phyloP scores from a whole-genome alignment of 164 flowering plant species.

The Hamamelis virginiana region DNA sequence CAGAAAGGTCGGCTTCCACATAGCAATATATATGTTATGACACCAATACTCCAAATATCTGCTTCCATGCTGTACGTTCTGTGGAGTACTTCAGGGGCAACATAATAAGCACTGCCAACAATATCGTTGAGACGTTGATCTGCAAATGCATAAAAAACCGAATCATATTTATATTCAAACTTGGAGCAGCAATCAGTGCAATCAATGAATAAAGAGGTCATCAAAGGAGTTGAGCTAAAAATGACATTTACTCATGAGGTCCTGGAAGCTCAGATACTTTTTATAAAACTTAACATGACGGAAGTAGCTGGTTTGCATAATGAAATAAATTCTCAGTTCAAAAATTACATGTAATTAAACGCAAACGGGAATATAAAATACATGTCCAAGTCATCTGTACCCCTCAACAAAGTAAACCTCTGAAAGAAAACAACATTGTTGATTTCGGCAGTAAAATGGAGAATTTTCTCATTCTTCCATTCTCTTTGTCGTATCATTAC shows the following conservation, averaged over 20 bases:
- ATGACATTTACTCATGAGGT: no score
- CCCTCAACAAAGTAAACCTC: no score
- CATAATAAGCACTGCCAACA: slow-evolving; percentile 83
- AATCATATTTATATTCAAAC: not conserved
- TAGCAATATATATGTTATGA: slow-evolving; percentile 62
- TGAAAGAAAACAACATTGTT: no score
- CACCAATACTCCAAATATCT: slow-evolving; percentile 79
- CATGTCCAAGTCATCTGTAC: not conserved
- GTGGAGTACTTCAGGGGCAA: slow-evolving; percentile 79
- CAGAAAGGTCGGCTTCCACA: slow-evolving; percentile 83
- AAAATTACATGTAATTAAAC: no score
- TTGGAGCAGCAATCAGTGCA: not conserved
- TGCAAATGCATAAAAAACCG: slow-evolving; percentile 26
- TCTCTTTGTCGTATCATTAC: no score
- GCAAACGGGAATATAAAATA: not conserved
- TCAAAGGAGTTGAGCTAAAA: not conserved
- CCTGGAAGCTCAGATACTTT: not conserved
- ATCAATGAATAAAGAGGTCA: not conserved
- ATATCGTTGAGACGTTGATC: slow-evolving; percentile 74
- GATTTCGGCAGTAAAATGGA: no score
- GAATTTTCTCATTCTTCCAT: no score
- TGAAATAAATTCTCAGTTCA: not conserved
- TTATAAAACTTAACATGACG: not conserved
- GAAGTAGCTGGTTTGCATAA: not conserved
- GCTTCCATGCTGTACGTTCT: slow-evolving; percentile 69